These are phyloP conservation scores for Yarrowia divulgata DNA, from an alignment of 805 yeast genomes.

Conservation along the genomic window DNA sequence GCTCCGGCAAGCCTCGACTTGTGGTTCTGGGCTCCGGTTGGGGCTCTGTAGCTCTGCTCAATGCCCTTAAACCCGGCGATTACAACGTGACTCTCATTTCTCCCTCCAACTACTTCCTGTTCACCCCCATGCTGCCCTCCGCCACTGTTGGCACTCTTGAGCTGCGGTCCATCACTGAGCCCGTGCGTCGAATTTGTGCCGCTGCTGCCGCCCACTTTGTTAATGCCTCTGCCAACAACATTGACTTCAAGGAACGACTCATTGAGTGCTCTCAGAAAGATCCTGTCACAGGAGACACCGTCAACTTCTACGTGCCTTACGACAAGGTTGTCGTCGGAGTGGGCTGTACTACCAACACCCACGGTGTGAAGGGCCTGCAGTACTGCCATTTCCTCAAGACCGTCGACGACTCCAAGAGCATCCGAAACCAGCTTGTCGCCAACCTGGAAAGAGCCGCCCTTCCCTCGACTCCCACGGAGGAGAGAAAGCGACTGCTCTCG, in stretches of 20 bases:
- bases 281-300: slow-evolving; percentile 53
- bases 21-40: slow-evolving; percentile 74
- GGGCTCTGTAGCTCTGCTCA: slow-evolving; percentile 70
- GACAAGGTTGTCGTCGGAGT: slow-evolving; percentile 73
- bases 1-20: slow-evolving; percentile 56
- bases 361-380: slow-evolving; percentile 74
- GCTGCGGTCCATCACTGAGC: slow-evolving; percentile 67
- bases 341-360: slow-evolving; percentile 72
- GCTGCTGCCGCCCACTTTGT: slow-evolving; percentile 65
- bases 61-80: slow-evolving; percentile 59
- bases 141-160: slow-evolving; percentile 77
- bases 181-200: slow-evolving; percentile 64
- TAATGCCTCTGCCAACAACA: slow-evolving; percentile 66
- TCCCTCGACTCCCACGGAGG: slow-evolving; percentile 69
- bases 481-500: slow-evolving; percentile 64
- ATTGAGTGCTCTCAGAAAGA: slow-evolving; percentile 61
- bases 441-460: slow-evolving; percentile 68
- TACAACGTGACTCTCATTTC: slow-evolving; percentile 72
- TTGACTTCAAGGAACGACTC: slow-evolving; percentile 63
- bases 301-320: slow-evolving; percentile 68
- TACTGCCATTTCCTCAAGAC: slow-evolving; percentile 68
- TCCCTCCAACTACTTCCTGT: slow-evolving; percentile 71
- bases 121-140: slow-evolving; percentile 72
- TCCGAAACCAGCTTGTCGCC: slow-evolving; percentile 62
- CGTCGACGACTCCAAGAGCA: slow-evolving; percentile 66